A percentile compares a stretch with the other conserved stretches of the same genome.
Evolutionary conservation across 106 monocot species (phyloP).

Genomic region (Chionographis japonica): DNA sequence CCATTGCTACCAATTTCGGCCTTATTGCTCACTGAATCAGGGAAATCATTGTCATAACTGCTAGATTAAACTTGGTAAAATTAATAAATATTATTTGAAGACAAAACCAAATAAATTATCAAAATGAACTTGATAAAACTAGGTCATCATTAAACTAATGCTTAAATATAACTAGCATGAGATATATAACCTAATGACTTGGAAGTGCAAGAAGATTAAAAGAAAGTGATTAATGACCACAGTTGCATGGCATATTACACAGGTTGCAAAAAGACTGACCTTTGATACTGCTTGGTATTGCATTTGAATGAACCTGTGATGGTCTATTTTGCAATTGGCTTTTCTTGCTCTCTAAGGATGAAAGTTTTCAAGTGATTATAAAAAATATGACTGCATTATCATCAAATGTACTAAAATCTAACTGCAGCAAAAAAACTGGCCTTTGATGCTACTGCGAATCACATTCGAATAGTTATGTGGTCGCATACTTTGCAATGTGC

Average conservation of each 20-base stretch:
- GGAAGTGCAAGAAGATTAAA: not conserved
- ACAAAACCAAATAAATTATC: too few species aligned
- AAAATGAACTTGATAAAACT: too few species aligned
- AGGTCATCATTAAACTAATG: too few species aligned
- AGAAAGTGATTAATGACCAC: not conserved
- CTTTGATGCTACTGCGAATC: not conserved
- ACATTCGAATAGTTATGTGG: slow-evolving; percentile 2
- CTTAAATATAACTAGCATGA: too few species aligned
- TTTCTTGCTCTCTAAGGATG: not conserved
- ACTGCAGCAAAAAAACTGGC: slow-evolving; percentile 1
- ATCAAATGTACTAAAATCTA: not conserved
- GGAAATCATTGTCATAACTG: not conserved
- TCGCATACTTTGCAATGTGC: not conserved
- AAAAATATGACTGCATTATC: not conserved
- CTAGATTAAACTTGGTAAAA: too few species aligned
- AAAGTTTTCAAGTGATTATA: not conserved
- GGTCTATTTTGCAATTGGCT: not conserved
- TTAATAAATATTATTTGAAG: too few species aligned
- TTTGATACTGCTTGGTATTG: not conserved
- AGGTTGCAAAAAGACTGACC: slow-evolving; percentile 4
- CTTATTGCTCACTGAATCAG: slow-evolving; percentile 5
- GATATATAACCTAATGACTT: too few species aligned
- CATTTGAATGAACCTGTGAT: not conserved
- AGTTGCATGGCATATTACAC: not conserved
- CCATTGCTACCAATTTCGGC: not conserved